phyloP scores from a whole-genome alignment of 768 basidiomycete species.

The Boletus sensibilis region DNA sequence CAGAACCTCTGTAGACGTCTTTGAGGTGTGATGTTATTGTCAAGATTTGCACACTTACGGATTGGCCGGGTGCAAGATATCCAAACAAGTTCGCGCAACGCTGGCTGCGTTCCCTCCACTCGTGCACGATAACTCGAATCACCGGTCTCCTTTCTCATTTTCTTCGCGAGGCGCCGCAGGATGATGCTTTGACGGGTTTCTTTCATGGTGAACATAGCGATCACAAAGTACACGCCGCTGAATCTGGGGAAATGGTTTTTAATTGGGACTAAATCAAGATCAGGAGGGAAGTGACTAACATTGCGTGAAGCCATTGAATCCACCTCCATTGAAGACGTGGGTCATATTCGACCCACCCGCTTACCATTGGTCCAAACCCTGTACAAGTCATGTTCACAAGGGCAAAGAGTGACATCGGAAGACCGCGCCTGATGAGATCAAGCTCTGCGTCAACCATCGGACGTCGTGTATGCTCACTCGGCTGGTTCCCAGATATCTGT shows the following conservation, averaged over 20 bases:
- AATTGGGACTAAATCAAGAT: neutral
- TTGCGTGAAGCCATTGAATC: slow-evolving; percentile 80
- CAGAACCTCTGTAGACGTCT: slow-evolving; percentile 11
- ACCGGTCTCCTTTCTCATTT: slow-evolving; percentile 64
- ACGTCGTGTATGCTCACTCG: slow-evolving; percentile 42
- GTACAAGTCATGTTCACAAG: slow-evolving; percentile 59
- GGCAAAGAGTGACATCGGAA: slow-evolving; percentile 74
- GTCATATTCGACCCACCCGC: slow-evolving; percentile 66
- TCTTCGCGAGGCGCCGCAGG: slow-evolving; percentile 58
- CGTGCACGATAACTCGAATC: slow-evolving; percentile 60
- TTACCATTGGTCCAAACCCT: slow-evolving; percentile 61
- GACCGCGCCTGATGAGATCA: slow-evolving; percentile 49
- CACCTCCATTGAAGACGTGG: slow-evolving; percentile 66
- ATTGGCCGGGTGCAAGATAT: slow-evolving; percentile 70
- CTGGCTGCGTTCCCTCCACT: slow-evolving; percentile 60
- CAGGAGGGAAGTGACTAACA: slow-evolving; percentile 38
- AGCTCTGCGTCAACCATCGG: neutral
- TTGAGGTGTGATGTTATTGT: neutral
- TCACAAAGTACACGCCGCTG: slow-evolving; percentile 48
- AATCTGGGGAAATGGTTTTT: slow-evolving; percentile 37
- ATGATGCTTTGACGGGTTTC: slow-evolving; percentile 76
- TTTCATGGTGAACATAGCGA: slow-evolving; percentile 53
- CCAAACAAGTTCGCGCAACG: slow-evolving; percentile 55
- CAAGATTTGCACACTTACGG: slow-evolving; percentile 42
- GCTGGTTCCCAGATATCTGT: slow-evolving; percentile 63